Base-by-base conservation (phyloP, 768 basidiomycete species). In the Trametes meyenii region DNA sequence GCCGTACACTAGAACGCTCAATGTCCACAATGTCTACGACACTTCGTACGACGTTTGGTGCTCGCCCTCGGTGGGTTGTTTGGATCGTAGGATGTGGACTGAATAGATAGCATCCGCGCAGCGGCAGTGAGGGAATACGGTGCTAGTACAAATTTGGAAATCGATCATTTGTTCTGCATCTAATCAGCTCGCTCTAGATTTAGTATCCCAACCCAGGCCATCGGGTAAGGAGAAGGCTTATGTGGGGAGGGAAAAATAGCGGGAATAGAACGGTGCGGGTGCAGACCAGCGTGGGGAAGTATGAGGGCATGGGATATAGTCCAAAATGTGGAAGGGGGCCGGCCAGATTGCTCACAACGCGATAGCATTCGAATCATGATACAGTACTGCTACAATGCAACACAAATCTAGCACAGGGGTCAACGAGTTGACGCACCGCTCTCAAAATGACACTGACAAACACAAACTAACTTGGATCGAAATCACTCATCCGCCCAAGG, bases 401-500 rank as follows among this genome's bases (percentile, higher is more conserved):
- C 21, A 26, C 36, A 45, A 24, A 21, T 56, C 54, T 46, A 55
- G 54, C 54, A 46, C 21, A 17, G 35, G 13, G 44, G 54, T n/a
- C 44, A 33, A 16, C 16, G 33, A 13, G n/a, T 42, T 26, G 23
- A 43, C 29, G 8, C 8, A 33, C 29, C 29, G 29, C 55, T 11
- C 21, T 5, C n/a, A 14, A 56, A 8, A 33, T 38, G 6, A 6
- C 10, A 13, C 8, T 8, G 8, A 12, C 17, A n/a, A 7, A 38
- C 21, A 14, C 21, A 24, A 43, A 17, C 2, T 5, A 24, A 12
- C 13, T 19, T 35, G 29, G 29, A 33, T 33, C 29, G 29, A 33
- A 29, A 4, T 61, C 46, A 61, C 4, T 65, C 67, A 0, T 67
- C 67, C 12, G 61, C 64, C 67, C 67, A 67, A 16, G 50, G 29